These are phyloP conservation scores for Backusella morwellensis DNA, from an alignment of 192 early-diverging fungal species.

Conservation along the genomic window DNA sequence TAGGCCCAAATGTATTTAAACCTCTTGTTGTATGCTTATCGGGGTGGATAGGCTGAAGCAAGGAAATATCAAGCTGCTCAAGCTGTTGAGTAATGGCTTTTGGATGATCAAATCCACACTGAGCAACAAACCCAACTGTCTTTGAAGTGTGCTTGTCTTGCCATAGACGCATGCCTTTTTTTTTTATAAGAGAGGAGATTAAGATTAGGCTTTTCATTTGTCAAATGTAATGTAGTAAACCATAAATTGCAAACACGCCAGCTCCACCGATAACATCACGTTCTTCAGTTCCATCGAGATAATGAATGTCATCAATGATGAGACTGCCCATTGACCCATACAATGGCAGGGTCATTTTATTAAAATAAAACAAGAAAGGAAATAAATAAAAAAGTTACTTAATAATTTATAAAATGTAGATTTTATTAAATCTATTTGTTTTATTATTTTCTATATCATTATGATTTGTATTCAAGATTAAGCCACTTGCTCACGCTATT, in stretches of 20 bases:
- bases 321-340: constrained; percentile 31
- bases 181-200: background rate
- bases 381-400: background rate
- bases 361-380: background rate
- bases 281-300: constrained; percentile 30
- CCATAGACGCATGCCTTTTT: constrained; percentile 43
- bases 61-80: constrained; percentile 23
- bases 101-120: constrained; percentile 39
- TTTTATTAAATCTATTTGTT: too few relatives aligned
- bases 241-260: constrained; percentile 43
- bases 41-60: constrained; percentile 20
- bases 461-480: background rate
- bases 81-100: constrained; percentile 24
- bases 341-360: background rate
- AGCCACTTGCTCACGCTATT: constrained; percentile 41
- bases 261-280: constrained; percentile 37
- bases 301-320: constrained; percentile 37
- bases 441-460: background rate
- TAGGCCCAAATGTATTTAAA: constrained; percentile 33
- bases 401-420: too few relatives aligned
- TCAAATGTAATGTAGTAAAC: constrained; percentile 19
- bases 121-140: constrained; percentile 33
- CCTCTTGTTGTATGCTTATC: constrained; percentile 35
- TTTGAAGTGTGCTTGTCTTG: constrained; percentile 20
- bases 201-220: background rate